These are phyloP conservation scores for Royoungia palumana DNA, from an alignment of 768 basidiomycete species.

Conservation along the genomic window DNA sequence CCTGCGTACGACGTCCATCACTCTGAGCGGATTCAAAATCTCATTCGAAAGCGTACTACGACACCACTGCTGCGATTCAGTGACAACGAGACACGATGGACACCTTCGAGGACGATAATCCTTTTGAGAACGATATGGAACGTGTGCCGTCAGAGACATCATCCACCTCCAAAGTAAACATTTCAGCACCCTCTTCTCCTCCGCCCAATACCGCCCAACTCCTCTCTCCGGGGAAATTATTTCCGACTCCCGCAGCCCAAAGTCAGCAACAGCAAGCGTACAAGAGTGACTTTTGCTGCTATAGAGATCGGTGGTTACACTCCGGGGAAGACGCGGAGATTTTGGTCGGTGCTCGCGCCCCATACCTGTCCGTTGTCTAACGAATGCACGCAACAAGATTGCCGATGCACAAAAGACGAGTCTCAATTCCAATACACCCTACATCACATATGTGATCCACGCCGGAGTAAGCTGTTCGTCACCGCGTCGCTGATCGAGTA, in stretches of 20 bases:
- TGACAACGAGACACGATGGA: slow-evolving; percentile 20
- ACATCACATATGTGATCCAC: slow-evolving; percentile 91
- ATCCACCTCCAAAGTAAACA: slow-evolving; percentile 36
- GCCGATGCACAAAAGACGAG: slow-evolving; percentile 94
- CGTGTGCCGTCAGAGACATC: slow-evolving; percentile 35
- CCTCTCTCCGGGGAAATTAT: slow-evolving; percentile 46
- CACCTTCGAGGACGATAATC: slow-evolving; percentile 63
- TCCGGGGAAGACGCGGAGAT: slow-evolving; percentile 82
- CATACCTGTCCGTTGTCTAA: slow-evolving; percentile 5
- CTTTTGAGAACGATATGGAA: slow-evolving; percentile 50
- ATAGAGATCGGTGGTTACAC: slow-evolving; percentile 72
- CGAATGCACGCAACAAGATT: slow-evolving; percentile 53
- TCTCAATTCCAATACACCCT: slow-evolving; percentile 80
- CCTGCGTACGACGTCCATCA: too few species aligned
- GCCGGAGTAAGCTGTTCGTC: slow-evolving; percentile 61
- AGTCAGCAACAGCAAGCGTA: slow-evolving; percentile 48
- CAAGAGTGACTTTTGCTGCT: slow-evolving; percentile 79
- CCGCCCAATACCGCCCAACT: slow-evolving; percentile 40
- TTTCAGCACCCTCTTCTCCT: slow-evolving; percentile 57
- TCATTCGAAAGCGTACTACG: not conserved
- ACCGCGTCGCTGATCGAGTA: not conserved
- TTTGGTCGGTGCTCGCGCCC: slow-evolving; percentile 44
- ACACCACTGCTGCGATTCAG: not conserved
- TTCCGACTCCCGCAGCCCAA: slow-evolving; percentile 57
- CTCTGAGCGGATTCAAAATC: too few species aligned